These are phyloP conservation scores for Kuraishia hungarica DNA, from an alignment of 805 yeast species.

Conservation along the genomic window DNA sequence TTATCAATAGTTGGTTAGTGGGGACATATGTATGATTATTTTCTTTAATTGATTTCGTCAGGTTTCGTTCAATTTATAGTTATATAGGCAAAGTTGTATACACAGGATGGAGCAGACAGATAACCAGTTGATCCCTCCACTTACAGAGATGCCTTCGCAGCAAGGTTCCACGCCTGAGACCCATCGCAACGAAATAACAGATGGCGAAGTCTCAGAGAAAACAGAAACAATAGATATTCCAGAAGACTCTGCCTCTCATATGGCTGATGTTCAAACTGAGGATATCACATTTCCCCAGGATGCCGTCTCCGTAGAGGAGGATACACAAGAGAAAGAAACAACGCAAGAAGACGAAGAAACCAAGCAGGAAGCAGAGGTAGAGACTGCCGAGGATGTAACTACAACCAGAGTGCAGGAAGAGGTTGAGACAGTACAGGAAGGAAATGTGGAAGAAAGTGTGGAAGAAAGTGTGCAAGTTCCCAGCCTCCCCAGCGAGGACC, in stretches of 20 bases:
- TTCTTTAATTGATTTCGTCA: neutral
- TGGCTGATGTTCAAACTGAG: neutral
- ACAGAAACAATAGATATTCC: neutral
- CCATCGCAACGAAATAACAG: neutral
- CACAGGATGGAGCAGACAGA: neutral
- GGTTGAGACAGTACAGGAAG: no score
- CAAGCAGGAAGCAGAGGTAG: neutral
- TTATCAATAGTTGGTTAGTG: no score
- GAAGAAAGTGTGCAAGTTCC: no score
- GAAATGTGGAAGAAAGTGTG: no score
- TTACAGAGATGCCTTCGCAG: neutral
- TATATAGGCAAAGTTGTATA: neutral
- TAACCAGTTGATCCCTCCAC: neutral
- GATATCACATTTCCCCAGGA: no score
- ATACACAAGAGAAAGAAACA: neutral
- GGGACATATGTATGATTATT: no score
- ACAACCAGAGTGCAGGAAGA: no score
- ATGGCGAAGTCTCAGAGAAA: neutral
- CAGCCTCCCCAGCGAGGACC: no score
- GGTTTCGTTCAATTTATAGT: neutral
- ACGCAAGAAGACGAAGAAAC: neutral
- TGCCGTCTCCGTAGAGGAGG: no score
- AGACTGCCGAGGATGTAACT: no score
- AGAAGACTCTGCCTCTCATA: neutral
- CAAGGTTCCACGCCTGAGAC: neutral